phyloP scores from a whole-genome alignment of 2,329 filamentous ascomycete species.

The Exophiala dermatitidis region DNA sequence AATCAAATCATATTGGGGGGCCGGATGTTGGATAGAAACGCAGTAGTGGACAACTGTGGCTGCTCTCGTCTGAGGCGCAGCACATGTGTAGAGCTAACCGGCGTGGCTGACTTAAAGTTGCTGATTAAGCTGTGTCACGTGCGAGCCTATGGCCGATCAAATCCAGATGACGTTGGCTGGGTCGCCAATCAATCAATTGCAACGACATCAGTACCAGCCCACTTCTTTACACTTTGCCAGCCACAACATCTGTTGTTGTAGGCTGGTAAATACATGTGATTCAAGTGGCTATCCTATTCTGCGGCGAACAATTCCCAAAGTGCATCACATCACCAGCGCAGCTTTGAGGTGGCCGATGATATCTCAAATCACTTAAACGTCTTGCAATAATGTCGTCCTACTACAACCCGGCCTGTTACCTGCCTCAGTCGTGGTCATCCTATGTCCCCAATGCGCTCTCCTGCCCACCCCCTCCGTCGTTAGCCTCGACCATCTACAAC shows the following conservation, averaged over 20 bases:
- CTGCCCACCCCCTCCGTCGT: slow-evolving; percentile 25
- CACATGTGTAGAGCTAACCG: no score
- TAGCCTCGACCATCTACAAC: slow-evolving; percentile 18
- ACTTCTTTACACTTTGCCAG: neutral
- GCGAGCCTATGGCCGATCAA: neutral
- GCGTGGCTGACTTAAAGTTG: neutral
- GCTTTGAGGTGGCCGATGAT: no score
- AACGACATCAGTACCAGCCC: neutral
- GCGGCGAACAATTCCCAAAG: no score
- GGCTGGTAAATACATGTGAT: no score
- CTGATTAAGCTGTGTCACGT: neutral
- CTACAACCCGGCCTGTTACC: slow-evolving; percentile 26
- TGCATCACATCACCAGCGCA: no score
- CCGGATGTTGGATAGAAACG: neutral
- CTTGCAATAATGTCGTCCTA: slow-evolving; percentile 5
- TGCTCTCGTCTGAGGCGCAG: neutral
- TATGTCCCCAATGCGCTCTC: slow-evolving; percentile 24
- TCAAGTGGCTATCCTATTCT: no score
- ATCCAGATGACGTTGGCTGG: neutral
- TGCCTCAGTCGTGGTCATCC: slow-evolving; percentile 21
- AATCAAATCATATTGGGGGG: no score
- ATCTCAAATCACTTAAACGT: neutral
- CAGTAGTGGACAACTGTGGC: neutral
- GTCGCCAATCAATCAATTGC: neutral
- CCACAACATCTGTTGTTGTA: neutral